phyloP scores from a whole-genome alignment of 2,329 filamentous ascomycete species.

The Trichophyton schoenleinii region DNA sequence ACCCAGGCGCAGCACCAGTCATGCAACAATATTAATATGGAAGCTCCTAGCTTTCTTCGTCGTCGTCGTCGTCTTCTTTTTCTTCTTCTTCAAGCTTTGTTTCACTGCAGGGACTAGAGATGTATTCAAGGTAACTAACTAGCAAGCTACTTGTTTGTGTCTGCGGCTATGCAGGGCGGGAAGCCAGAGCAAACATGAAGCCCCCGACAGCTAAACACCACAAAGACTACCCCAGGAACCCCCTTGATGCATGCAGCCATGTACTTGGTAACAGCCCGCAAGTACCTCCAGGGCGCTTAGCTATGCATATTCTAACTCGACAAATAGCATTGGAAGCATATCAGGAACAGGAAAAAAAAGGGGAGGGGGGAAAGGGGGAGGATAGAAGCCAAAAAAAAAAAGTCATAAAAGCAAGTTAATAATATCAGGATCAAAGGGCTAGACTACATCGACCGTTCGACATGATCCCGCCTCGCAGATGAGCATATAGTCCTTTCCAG shows the following conservation, averaged over 20 bases:
- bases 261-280: too few relatives aligned
- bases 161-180: too few relatives aligned
- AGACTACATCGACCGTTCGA: slow-evolving; percentile 24
- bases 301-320: neutral
- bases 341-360: neutral
- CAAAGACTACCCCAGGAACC: neutral
- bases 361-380: too few relatives aligned
- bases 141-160: neutral
- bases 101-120: neutral
- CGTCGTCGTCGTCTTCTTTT: neutral
- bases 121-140: too few relatives aligned
- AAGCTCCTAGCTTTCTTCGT: neutral
- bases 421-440: neutral
- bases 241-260: too few relatives aligned
- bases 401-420: neutral
- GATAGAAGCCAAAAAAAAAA: neutral
- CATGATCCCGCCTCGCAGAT: slow-evolving; percentile 29
- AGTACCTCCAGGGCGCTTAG: neutral
- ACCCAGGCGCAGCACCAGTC: neutral
- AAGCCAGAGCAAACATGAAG: neutral
- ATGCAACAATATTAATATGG: neutral
- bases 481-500: slow-evolving; percentile 28
- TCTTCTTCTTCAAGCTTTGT: neutral
- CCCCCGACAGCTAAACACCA: neutral
- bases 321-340: neutral